phyloP scores from a whole-genome alignment of 768 basidiomycete genomes.

The Calocybe cyanea region DNA sequence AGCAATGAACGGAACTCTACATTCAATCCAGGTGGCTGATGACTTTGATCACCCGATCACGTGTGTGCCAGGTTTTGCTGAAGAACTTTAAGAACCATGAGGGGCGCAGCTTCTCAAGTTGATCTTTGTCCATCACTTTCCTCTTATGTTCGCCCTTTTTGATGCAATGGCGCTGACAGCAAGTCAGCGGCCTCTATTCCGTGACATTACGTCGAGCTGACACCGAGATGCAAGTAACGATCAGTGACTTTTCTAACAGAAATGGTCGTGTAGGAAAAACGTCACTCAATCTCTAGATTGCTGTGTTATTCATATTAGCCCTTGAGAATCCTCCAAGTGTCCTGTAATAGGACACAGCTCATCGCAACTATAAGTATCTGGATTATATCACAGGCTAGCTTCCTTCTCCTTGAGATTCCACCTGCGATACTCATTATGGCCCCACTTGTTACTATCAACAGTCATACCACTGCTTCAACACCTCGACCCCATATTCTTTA shows the following conservation, averaged over 20 bases:
- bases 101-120: neutral
- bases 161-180: neutral
- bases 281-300: neutral
- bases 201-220: neutral
- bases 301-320: neutral
- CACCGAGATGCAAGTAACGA: neutral
- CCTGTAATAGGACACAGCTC: neutral
- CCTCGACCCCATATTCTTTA: constrained; percentile 50
- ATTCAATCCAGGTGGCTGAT: no score
- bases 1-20: no score
- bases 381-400: neutral
- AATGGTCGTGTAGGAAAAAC: no score
- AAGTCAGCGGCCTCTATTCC: neutral
- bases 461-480: constrained; percentile 43
- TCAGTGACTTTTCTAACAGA: neutral
- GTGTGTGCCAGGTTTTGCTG: no score
- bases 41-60: constrained; percentile 2
- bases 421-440: constrained; percentile 14
- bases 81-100: no score
- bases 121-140: neutral
- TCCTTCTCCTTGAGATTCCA: neutral
- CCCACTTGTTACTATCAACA: constrained; percentile 28
- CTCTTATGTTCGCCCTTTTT: no score
- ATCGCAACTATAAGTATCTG: neutral
- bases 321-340: constrained; percentile 3